A percentile compares a stretch with the other conserved stretches of the same genome.
phyloP scores from a whole-genome alignment of 1,139 yeast species.

The Protomyces pachydermus region DNA sequence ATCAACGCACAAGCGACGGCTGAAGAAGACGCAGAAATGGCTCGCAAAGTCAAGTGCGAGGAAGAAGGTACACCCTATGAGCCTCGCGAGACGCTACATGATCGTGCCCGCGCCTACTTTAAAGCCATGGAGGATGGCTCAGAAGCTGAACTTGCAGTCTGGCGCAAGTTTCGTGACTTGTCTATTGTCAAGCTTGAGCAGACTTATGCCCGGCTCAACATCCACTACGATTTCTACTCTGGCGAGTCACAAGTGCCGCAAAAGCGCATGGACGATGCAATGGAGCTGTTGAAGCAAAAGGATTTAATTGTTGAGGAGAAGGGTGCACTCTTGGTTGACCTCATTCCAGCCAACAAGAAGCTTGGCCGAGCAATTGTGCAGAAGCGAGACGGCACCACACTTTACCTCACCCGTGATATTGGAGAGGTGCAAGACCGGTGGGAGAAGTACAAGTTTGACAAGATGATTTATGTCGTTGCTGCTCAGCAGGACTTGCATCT shows the following conservation, averaged over 20 bases:
- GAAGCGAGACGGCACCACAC: conserved; percentile 92
- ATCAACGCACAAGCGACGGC: conserved; percentile 54
- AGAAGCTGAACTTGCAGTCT: conserved; percentile 65
- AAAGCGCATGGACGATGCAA: conserved; percentile 64
- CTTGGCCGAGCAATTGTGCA: conserved; percentile 91
- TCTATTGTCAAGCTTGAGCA: conserved; percentile 80
- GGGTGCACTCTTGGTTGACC: conserved; percentile 86
- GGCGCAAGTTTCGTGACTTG: conserved; percentile 85
- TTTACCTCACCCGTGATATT: conserved; percentile 92
- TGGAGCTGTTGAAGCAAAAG: conserved; percentile 58
- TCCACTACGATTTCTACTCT: conserved; percentile 76
- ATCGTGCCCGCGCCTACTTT: conserved; percentile 78
- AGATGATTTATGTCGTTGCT: conserved; percentile 94
- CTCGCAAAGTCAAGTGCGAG: conserved; percentile 19
- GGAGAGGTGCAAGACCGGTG: conserved; percentile 95
- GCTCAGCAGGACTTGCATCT: conserved; percentile 91
- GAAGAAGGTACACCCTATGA: conserved; percentile 26
- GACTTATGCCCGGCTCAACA: conserved; percentile 89
- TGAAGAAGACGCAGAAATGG: conserved; percentile 27
- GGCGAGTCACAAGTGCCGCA: conserved; percentile 94
- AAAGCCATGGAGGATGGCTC: conserved; percentile 93
- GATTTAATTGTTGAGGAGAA: conserved; percentile 77
- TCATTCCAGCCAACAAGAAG: conserved; percentile 81
- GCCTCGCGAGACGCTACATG: conserved; percentile 30
- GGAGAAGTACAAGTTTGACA: conserved; percentile 78